Conservation (phyloP, 2,329 filamentous ascomycete genomes). For the Penicillium decumbens region DNA sequence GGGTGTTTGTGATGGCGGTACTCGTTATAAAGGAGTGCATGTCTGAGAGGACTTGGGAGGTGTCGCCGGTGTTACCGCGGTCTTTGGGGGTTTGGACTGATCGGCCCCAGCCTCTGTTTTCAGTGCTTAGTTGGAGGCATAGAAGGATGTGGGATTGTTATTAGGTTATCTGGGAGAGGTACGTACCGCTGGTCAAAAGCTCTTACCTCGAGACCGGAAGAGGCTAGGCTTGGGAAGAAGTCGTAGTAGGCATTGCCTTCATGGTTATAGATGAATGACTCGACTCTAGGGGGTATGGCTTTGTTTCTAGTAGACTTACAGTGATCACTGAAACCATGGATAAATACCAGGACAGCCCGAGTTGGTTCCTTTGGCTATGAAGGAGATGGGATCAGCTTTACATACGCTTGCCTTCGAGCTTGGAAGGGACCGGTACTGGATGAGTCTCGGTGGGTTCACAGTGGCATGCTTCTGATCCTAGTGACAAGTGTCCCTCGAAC, state of each 20-base stretch:
- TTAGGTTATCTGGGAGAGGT: not conserved
- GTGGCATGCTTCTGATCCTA: not conserved
- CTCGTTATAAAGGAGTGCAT: slow-evolving; percentile 67
- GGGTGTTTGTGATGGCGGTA: slow-evolving; percentile 47
- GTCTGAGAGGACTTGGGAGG: slow-evolving; percentile 67
- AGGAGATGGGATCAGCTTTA: not conserved
- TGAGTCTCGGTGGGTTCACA: not conserved
- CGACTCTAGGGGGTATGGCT: not conserved
- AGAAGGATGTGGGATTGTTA: too few species aligned
- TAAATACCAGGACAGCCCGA: slow-evolving; percentile 70
- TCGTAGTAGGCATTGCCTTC: slow-evolving; percentile 67
- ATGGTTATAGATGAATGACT: not conserved
- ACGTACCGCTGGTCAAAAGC: slow-evolving; percentile 69
- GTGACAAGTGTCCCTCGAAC: not conserved
- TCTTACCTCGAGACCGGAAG: slow-evolving; percentile 68
- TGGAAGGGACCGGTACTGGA: too few species aligned
- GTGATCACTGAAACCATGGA: slow-evolving; percentile 90
- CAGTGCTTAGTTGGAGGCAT: not conserved
- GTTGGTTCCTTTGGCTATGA: slow-evolving; percentile 24
- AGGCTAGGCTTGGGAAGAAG: slow-evolving; percentile 67
- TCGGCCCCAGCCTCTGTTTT: slow-evolving; percentile 68
- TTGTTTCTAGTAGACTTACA: slow-evolving; percentile 32
- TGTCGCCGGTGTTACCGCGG: slow-evolving; percentile 69
- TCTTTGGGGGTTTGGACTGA: slow-evolving; percentile 60
- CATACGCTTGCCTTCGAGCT: too few species aligned